Conservation (phyloP, 176 grass and related monocot species). For the Aechmea fasciata region DNA sequence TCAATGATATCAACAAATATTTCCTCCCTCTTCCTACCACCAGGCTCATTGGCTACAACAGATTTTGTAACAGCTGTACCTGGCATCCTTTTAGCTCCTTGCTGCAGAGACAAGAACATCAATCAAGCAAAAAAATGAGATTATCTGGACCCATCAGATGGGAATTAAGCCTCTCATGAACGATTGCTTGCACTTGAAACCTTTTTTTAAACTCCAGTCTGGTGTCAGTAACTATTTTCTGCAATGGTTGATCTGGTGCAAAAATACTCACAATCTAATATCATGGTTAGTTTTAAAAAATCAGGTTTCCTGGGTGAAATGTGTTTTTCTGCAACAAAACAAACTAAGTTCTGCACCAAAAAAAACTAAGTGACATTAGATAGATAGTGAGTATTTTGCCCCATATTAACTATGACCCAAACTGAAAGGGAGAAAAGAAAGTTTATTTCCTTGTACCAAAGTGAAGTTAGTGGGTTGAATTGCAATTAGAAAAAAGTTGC, state of each 20-base stretch:
- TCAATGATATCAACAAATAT: conserved; percentile 99
- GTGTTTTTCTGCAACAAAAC: too few species aligned
- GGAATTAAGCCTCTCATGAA: conserved; percentile 6
- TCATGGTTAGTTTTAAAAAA: too few species aligned
- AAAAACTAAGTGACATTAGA: too few species aligned
- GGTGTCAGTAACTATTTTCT: too few species aligned
- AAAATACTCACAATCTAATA: conserved; percentile 2
- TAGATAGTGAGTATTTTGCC: too few species aligned
- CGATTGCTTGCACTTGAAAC: background rate
- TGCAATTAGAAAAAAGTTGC: background rate
- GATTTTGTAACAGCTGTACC: conserved; percentile 99
- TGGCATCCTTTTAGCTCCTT: conserved; percentile 96
- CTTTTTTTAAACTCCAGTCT: too few species aligned
- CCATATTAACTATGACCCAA: too few species aligned
- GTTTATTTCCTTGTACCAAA: too few species aligned
- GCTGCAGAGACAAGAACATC: conserved; percentile 49
- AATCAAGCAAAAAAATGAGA: conserved; percentile 20
- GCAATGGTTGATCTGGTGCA: background rate
- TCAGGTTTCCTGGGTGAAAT: too few species aligned
- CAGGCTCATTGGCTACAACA: conserved; percentile 79
- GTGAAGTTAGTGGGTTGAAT: too few species aligned
- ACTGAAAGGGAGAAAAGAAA: too few species aligned
- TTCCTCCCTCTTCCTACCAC: conserved; percentile 94
- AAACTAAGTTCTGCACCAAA: too few species aligned
- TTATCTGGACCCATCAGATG: conserved; percentile 7